A percentile compares a stretch with the other conserved stretches of the same genome.
Evolutionary conservation across 495 filamentous ascomycete species (phyloP).

Genomic region (Penicillium goetzii): DNA sequence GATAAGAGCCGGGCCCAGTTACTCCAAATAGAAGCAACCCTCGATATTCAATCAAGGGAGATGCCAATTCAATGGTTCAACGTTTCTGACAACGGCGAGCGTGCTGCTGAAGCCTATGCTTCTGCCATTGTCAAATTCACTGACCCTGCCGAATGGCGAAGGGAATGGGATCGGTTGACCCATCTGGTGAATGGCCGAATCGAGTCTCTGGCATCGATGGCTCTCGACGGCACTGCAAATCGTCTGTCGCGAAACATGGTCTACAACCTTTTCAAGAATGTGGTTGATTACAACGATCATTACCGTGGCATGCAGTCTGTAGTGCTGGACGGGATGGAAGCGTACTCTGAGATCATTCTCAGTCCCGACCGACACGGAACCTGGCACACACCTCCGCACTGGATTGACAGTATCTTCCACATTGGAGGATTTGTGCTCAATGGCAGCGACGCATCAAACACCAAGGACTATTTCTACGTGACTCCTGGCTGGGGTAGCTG

Average conservation of each 20-base stretch:
- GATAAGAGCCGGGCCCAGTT: slow-evolving; percentile 20
- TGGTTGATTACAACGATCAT: slow-evolving; percentile 44
- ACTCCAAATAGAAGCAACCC: slow-evolving; percentile 24
- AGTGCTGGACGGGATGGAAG: slow-evolving; percentile 45
- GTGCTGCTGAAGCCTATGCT: slow-evolving; percentile 28
- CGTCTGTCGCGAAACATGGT: slow-evolving; percentile 32
- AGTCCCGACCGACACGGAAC: slow-evolving; percentile 19
- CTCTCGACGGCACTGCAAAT: slow-evolving; percentile 29
- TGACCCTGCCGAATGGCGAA: slow-evolving; percentile 24
- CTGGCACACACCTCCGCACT: slow-evolving; percentile 37
- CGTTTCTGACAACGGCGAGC: slow-evolving; percentile 13
- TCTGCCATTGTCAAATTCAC: slow-evolving; percentile 26
- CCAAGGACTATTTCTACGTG: slow-evolving; percentile 37
- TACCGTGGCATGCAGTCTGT: slow-evolving; percentile 48
- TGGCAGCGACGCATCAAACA: slow-evolving; percentile 29
- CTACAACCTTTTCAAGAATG: slow-evolving; percentile 41
- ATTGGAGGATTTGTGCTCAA: slow-evolving; percentile 49
- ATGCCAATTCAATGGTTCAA: slow-evolving; percentile 24
- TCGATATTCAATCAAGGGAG: slow-evolving; percentile 12
- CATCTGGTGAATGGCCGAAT: slow-evolving; percentile 41
- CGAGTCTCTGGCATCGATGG: slow-evolving; percentile 27
- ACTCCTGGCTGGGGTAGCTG: slow-evolving; percentile 41
- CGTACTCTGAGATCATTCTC: slow-evolving; percentile 42
- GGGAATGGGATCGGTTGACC: slow-evolving; percentile 28
- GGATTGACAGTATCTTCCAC: slow-evolving; percentile 49